Percentiles rank a stretch among this genome's conserved stretches.
Conservation (phyloP, 208 protist genomes). For the Leishmania tropica region DNA sequence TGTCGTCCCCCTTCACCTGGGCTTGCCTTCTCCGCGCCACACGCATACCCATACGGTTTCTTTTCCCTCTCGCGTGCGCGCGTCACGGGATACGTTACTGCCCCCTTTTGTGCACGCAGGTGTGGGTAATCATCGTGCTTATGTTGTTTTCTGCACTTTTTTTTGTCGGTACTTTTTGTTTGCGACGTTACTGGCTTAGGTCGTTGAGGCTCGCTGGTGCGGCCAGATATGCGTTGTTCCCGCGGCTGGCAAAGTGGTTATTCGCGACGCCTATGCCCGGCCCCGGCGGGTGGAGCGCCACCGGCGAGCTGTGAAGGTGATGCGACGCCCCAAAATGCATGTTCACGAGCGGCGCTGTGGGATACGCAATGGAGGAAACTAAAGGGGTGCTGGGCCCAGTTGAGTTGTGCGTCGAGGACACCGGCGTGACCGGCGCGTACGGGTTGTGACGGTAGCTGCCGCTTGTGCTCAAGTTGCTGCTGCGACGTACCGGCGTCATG, state of each 20-base stretch:
- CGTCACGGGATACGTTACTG: not conserved
- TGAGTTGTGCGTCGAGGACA: slow-evolving; percentile 33
- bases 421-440: slow-evolving; percentile 60
- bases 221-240: slow-evolving; percentile 21
- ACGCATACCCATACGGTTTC: not conserved
- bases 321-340: slow-evolving; percentile 29
- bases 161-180: not conserved
- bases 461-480: slow-evolving; percentile 44
- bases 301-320: slow-evolving; percentile 13
- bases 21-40: not conserved
- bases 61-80: not conserved
- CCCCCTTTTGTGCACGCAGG: not conserved
- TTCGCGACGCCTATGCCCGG: slow-evolving; percentile 11
- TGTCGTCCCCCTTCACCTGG: not conserved
- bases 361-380: slow-evolving; percentile 12
- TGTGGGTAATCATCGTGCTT: not conserved
- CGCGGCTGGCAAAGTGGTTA: slow-evolving; percentile 29
- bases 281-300: not conserved
- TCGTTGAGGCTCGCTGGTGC: slow-evolving; percentile 9
- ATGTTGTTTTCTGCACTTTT: not conserved
- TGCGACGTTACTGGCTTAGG: not conserved
- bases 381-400: slow-evolving; percentile 32
- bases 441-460: slow-evolving; percentile 72
- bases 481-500: slow-evolving; percentile 33
- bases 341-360: slow-evolving; percentile 15